A percentile compares a stretch with the other conserved stretches of the same genome.
Evolutionary conservation across 202 grass and related monocot genomes (phyloP).

Genomic region (Zoysia matrella): DNA sequence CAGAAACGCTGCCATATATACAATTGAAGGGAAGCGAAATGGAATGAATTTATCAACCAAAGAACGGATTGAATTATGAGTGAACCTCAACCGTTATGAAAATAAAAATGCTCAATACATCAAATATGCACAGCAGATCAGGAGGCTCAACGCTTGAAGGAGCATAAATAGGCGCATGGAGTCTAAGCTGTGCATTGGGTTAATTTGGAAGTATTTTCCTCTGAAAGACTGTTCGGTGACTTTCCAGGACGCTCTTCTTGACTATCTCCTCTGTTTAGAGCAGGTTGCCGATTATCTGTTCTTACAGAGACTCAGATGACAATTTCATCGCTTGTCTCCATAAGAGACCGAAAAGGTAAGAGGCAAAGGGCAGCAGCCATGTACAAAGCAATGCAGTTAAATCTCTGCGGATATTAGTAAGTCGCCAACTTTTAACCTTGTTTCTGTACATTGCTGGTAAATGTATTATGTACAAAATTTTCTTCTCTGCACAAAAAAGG

Average conservation of each 20-base stretch:
- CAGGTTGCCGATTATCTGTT: slow-evolving; percentile 33
- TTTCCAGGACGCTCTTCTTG: slow-evolving; percentile 36
- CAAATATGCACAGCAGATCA: slow-evolving; percentile 34
- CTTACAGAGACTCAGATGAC: slow-evolving; percentile 43
- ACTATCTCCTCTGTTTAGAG: slow-evolving; percentile 39
- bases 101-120: slow-evolving; percentile 3
- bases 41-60: too few species aligned
- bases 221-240: slow-evolving; percentile 35
- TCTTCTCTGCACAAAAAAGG: slow-evolving; percentile 54
- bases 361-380: slow-evolving; percentile 37
- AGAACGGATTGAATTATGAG: too few species aligned
- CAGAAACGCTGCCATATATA: too few species aligned
- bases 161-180: slow-evolving; percentile 26
- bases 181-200: slow-evolving; percentile 17
- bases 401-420: slow-evolving; percentile 45
- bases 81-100: slow-evolving; percentile 46
- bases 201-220: slow-evolving; percentile 38
- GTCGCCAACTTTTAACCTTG: slow-evolving; percentile 34
- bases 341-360: slow-evolving; percentile 35
- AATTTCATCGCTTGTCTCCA: slow-evolving; percentile 6
- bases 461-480: slow-evolving; percentile 66
- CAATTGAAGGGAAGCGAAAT: too few species aligned
- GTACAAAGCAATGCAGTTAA: slow-evolving; percentile 49
- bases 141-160: slow-evolving; percentile 25
- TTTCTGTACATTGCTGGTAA: slow-evolving; percentile 57